These are phyloP conservation scores for Pyricularia sp. DNA, from an alignment of 2,329 filamentous ascomycete species.

Conservation along the genomic window DNA sequence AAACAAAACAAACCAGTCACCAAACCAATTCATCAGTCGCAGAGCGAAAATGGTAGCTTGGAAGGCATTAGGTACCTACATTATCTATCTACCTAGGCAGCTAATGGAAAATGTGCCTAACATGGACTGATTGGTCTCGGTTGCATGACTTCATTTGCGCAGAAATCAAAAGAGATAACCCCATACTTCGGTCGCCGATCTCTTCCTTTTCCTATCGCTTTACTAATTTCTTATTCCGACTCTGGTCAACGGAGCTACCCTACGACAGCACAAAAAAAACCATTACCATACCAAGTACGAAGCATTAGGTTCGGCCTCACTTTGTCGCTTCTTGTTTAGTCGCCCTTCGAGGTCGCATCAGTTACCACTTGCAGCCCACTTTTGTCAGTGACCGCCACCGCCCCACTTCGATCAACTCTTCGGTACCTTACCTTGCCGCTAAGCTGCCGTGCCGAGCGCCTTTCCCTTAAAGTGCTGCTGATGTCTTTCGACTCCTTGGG, in stretches of 20 bases:
- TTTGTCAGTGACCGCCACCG: conserved; percentile 1
- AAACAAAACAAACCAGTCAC: neutral
- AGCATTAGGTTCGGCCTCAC: too few species aligned
- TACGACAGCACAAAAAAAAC: neutral
- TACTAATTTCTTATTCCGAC: neutral
- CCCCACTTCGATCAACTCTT: neutral
- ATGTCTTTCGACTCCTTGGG: neutral
- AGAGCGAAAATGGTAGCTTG: neutral
- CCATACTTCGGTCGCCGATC: neutral
- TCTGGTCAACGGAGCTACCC: neutral
- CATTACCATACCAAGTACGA: too few species aligned
- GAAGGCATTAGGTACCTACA: too few species aligned
- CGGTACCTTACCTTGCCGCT: neutral
- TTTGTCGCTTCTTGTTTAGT: neutral
- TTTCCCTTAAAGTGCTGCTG: neutral
- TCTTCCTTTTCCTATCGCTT: neutral
- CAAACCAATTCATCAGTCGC: neutral
- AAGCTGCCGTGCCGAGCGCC: neutral
- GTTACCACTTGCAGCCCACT: neutral
- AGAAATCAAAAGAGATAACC: neutral
- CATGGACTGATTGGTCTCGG: neutral
- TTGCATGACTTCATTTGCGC: neutral
- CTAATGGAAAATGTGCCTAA: neutral
- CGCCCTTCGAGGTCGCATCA: neutral
- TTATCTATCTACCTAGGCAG: too few species aligned